Conservation (phyloP, 495 filamentous ascomycete species). For the Lepraria neglecta region DNA sequence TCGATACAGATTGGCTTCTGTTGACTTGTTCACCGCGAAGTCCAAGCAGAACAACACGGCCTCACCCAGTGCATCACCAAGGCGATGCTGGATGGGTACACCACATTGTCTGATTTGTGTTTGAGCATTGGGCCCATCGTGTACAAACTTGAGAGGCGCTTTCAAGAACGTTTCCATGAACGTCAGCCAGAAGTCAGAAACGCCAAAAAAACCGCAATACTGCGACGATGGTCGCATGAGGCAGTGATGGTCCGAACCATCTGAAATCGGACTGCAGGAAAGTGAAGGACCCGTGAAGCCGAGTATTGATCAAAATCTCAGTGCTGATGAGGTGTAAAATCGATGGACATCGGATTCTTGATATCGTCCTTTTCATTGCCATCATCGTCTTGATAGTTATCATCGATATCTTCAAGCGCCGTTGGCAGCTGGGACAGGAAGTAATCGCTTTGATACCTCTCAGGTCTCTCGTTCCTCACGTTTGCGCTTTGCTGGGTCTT, state of each 20-base stretch:
- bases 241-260: constrained; percentile 48
- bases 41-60: constrained; percentile 54
- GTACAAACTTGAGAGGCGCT: constrained; percentile 49
- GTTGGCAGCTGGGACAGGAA: constrained; percentile 42
- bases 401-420: constrained; percentile 18
- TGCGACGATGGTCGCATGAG: constrained; percentile 49
- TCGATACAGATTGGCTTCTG: constrained; percentile 42
- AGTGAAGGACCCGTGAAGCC: constrained; percentile 46
- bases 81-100: constrained; percentile 47
- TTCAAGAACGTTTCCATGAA: constrained; percentile 53
- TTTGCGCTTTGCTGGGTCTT: background rate
- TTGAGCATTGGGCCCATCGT: constrained; percentile 37
- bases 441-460: constrained; percentile 32
- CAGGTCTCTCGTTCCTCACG: constrained; percentile 25
- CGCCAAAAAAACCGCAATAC: constrained; percentile 48
- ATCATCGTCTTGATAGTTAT: constrained; percentile 25
- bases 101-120: constrained; percentile 44
- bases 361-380: constrained; percentile 27
- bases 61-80: constrained; percentile 50
- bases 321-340: constrained; percentile 51
- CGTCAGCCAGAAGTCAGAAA: constrained; percentile 45
- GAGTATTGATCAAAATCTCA: constrained; percentile 47
- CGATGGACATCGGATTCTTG: constrained; percentile 34
- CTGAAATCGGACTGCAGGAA: constrained; percentile 51
- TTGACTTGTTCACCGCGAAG: constrained; percentile 49